Base-by-base conservation (phyloP, 2,329 filamentous ascomycete genomes). In the Colletotrichum sp. region DNA sequence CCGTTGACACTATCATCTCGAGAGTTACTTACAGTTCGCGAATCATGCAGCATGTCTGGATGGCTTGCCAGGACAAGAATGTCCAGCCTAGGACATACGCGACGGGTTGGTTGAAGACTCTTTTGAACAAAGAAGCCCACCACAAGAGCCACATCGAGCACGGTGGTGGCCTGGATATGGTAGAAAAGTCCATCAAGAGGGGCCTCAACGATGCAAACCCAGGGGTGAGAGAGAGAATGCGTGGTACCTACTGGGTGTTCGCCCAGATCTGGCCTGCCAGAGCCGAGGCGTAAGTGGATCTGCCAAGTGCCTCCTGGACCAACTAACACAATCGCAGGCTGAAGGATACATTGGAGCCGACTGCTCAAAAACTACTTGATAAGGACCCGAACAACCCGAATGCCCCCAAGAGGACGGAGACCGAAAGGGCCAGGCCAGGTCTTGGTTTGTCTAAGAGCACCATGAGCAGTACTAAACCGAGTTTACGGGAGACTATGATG, bases 21-120 rank as follows among this genome's bases (percentile, higher is more conserved):
- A 93, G 94, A 79, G 94, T 94, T 34, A 93, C 96, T 0, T 98
- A 96, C 85, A 96, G 90, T 77, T 87, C 89, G 75, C 93, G 96
- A 32, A 89, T 98, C 77, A 90, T 98, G 88, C 94, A 98, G 83
- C 96, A 98, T 81, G 88, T 98, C 64, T 94, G 93, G 87, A 87
- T 88, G 70, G 96, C 96, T 28, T 94, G 91, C 77, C 94, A 98
- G 82, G 96, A 99, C 86, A 98, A 98, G 87, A 98, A 98, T 81
- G 93, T 96, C 4, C 94, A 97, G 81, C 94, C 96, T 19, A 92
- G 97, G 77, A 91, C 91, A 2, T 98, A 93, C 83, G 94, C 93
- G 3, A 89, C 94, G 3, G 93, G 91, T 9, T 99, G 97, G 97
- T 86, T 98, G 34, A 94, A 93, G 84, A 98, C 94, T 1, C 84